Evolutionary conservation across 2,329 filamentous ascomycete genomes (phyloP).

Genomic region (Epichloe sibirici): DNA sequence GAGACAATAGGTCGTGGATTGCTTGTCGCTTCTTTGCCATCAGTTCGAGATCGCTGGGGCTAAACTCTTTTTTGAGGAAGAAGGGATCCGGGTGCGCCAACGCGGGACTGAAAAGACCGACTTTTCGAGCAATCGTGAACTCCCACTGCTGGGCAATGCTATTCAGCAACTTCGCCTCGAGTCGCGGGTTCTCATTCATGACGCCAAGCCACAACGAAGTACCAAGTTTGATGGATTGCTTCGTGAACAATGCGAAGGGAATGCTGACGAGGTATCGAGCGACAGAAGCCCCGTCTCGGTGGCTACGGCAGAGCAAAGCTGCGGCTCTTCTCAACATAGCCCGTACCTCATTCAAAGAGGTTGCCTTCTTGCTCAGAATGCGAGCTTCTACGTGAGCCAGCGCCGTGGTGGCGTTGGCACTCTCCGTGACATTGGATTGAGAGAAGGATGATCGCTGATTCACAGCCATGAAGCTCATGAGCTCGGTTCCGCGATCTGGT

Average conservation of each 20-base stretch:
- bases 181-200: slow-evolving; percentile 84
- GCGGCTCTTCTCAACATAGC: slow-evolving; percentile 77
- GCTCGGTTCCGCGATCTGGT: slow-evolving; percentile 54
- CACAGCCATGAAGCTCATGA: slow-evolving; percentile 47
- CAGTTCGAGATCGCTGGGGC: slow-evolving; percentile 70
- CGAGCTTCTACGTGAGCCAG: slow-evolving; percentile 63
- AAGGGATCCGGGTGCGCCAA: slow-evolving; percentile 78
- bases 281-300: slow-evolving; percentile 63
- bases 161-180: slow-evolving; percentile 74
- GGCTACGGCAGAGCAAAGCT: slow-evolving; percentile 69
- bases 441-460: slow-evolving; percentile 40
- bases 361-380: slow-evolving; percentile 54
- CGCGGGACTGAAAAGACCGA: slow-evolving; percentile 67
- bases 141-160: slow-evolving; percentile 92
- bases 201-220: slow-evolving; percentile 94
- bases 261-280: slow-evolving; percentile 83
- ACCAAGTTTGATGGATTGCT: slow-evolving; percentile 89
- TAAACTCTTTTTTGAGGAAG: slow-evolving; percentile 81
- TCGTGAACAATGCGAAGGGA: slow-evolving; percentile 85
- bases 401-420: slow-evolving; percentile 48
- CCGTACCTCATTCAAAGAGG: slow-evolving; percentile 62
- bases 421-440: slow-evolving; percentile 39
- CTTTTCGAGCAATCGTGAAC: slow-evolving; percentile 59
- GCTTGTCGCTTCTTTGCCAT: slow-evolving; percentile 65
- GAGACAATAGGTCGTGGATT: slow-evolving; percentile 72